phyloP scores from a whole-genome alignment of 2,329 filamentous ascomycete genomes.

The Talaromyces verruculosus region DNA sequence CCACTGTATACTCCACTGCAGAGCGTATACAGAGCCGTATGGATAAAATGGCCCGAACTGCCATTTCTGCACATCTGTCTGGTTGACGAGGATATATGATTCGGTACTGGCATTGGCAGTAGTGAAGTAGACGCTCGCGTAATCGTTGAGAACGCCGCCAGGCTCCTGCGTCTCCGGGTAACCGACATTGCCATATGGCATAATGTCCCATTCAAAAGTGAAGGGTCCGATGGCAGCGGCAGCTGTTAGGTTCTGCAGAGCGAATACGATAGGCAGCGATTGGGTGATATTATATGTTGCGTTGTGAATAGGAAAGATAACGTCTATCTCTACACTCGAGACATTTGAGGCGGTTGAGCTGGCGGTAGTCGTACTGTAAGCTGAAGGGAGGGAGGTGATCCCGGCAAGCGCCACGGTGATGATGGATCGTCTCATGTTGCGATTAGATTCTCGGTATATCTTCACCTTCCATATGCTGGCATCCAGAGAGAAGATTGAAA shows the following conservation, averaged over 20 bases:
- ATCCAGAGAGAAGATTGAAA: background rate
- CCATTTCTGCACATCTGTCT: slow-evolving; percentile 13
- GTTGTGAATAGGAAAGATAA: slow-evolving; percentile 13
- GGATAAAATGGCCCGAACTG: background rate
- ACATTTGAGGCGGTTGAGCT: background rate
- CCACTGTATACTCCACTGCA: slow-evolving; percentile 11
- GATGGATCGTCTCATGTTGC: slow-evolving; percentile 6
- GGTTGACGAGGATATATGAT: slow-evolving; percentile 6
- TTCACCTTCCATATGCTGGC: background rate
- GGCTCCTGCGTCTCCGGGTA: background rate
- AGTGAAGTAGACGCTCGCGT: background rate
- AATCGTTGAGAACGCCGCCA: background rate
- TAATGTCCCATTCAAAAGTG: slow-evolving; percentile 14
- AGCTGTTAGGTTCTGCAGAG: slow-evolving; percentile 11
- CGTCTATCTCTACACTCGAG: slow-evolving; percentile 11
- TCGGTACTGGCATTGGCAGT: background rate
- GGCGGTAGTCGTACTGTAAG: background rate
- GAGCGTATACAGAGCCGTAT: slow-evolving; percentile 12
- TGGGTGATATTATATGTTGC: slow-evolving; percentile 9
- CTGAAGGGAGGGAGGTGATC: background rate
- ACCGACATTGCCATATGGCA: slow-evolving; percentile 8
- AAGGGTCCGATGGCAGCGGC: slow-evolving; percentile 9
- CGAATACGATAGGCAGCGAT: slow-evolving; percentile 13
- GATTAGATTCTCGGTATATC: background rate
- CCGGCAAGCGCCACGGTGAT: background rate